Evolutionary conservation across 805 yeast species (phyloP).

Genomic region (Monosporozyma servazzii): DNA sequence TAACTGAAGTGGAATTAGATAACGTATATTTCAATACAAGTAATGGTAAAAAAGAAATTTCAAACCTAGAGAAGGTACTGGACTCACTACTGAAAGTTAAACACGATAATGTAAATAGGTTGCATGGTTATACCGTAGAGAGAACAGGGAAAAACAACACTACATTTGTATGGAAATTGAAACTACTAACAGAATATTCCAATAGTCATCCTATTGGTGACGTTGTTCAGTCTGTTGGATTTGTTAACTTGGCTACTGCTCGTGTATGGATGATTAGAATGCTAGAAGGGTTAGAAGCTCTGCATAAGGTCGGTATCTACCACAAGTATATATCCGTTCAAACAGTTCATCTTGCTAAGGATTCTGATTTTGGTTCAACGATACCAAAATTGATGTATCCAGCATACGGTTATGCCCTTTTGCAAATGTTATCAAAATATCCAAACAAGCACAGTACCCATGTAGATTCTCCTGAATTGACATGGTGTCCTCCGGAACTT

Average conservation of each 20-base stretch:
- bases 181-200: slow-evolving; percentile 58
- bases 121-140: slow-evolving; percentile 69
- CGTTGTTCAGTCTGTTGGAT: slow-evolving; percentile 56
- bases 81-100: slow-evolving; percentile 47
- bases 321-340: slow-evolving; percentile 62
- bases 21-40: slow-evolving; percentile 62
- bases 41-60: slow-evolving; percentile 64
- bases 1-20: slow-evolving; percentile 62
- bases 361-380: slow-evolving; percentile 44
- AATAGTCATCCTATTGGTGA: slow-evolving; percentile 52
- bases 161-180: slow-evolving; percentile 52
- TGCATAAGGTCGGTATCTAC: slow-evolving; percentile 77
- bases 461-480: slow-evolving; percentile 14
- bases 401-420: slow-evolving; percentile 45
- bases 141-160: slow-evolving; percentile 31
- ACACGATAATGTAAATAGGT: slow-evolving; percentile 56
- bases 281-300: slow-evolving; percentile 71
- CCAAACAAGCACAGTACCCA: slow-evolving; percentile 28
- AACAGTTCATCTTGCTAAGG: slow-evolving; percentile 46
- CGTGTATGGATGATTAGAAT: slow-evolving; percentile 84
- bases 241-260: slow-evolving; percentile 63
- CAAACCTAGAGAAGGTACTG: slow-evolving; percentile 67
- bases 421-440: slow-evolving; percentile 33
- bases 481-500: slow-evolving; percentile 81
- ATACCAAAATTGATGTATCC: slow-evolving; percentile 52